phyloP scores from a whole-genome alignment of 129 eudicot genomes.

The Solidago caesia region DNA sequence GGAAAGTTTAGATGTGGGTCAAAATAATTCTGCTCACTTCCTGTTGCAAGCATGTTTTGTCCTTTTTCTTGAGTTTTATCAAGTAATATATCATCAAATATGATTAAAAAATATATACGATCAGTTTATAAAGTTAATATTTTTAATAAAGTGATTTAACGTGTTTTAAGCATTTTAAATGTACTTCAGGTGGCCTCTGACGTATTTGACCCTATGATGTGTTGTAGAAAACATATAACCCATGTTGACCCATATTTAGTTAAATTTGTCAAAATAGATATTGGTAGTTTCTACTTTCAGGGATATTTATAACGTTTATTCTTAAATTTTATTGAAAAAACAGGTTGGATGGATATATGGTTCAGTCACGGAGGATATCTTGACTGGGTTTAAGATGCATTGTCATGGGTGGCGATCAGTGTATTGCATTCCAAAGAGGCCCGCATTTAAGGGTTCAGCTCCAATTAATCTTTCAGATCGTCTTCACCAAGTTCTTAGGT shows the following conservation, averaged over 20 bases:
- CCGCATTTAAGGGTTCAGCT: constrained; percentile 85
- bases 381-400: constrained; percentile 88
- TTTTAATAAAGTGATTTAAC: background rate
- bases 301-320: background rate
- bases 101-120: background rate
- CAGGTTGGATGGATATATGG: constrained; percentile 92
- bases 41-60: background rate
- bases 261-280: background rate
- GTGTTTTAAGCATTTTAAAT: background rate
- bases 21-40: background rate
- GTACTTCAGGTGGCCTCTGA: background rate
- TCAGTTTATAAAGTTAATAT: background rate
- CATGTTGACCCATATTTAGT: background rate
- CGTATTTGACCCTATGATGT: background rate
- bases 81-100: background rate
- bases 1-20: background rate
- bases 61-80: background rate
- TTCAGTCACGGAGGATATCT: constrained; percentile 75
- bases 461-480: constrained; percentile 89
- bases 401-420: constrained; percentile 93
- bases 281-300: background rate
- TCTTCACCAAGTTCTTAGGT: constrained; percentile 78
- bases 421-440: constrained; percentile 71
- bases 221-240: background rate
- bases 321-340: constrained; percentile 17